Percentiles rank a stretch among this genome's conserved stretches.
Conservation (phyloP, 148 eudicot genomes). For the Amaranthus cruentus region DNA sequence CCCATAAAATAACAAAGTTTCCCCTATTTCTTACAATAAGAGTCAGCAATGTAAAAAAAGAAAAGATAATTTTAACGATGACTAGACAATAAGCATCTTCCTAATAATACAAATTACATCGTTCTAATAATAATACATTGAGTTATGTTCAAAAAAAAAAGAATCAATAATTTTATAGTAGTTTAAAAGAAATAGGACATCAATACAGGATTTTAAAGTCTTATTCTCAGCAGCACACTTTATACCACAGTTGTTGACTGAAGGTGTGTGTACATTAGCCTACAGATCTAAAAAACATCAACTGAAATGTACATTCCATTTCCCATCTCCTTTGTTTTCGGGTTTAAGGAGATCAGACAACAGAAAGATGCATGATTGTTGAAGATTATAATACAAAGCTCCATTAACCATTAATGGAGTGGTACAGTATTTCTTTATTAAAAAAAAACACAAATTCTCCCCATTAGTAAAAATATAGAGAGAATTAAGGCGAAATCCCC, state of each 20-base stretch:
- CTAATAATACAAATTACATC: too few relatives aligned
- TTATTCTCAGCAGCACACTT: constrained; percentile 5
- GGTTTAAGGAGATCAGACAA: not conserved
- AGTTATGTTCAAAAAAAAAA: too few relatives aligned
- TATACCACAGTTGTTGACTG: not conserved
- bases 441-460: constrained; percentile 1
- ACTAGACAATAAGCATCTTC: too few relatives aligned
- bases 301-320: too few relatives aligned
- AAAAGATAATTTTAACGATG: too few relatives aligned
- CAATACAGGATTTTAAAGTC: constrained; percentile 4
- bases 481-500: constrained; percentile 3
- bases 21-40: too few relatives aligned
- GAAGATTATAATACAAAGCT: constrained; percentile 6
- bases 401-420: constrained; percentile 14
- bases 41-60: too few relatives aligned
- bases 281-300: not conserved
- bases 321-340: too few relatives aligned
- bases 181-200: not conserved
- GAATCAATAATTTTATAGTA: not conserved
- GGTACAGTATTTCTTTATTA: not conserved
- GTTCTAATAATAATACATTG: too few relatives aligned
- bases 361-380: not conserved
- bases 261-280: not conserved
- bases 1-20: too few relatives aligned
- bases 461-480: constrained; percentile 14